Conservation (phyloP, 148 eudicot genomes). For the Oxyria digyna region DNA sequence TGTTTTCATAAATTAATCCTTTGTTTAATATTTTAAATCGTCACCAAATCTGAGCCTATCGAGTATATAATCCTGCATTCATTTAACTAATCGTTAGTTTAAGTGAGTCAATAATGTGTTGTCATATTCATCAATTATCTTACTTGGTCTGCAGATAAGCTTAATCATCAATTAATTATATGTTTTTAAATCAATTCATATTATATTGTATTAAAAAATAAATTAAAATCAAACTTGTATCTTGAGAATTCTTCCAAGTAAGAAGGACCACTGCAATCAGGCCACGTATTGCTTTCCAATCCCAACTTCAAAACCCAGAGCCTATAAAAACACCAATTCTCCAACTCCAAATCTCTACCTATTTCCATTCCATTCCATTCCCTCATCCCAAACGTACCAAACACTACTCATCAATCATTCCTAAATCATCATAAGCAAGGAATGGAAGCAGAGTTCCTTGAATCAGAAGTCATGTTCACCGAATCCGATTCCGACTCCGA, state of each 20-base stretch:
- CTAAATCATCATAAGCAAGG: not conserved
- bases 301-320: not conserved
- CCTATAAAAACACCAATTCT: not conserved
- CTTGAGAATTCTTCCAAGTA: not conserved
- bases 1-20: not conserved
- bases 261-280: not conserved
- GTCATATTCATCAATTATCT: not conserved
- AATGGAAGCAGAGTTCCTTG: constrained; percentile 5
- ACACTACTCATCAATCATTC: not conserved
- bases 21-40: not conserved
- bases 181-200: too few species aligned
- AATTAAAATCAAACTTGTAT: not conserved
- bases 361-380: not conserved
- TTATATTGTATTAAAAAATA: not conserved
- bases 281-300: not conserved
- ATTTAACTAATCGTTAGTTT: not conserved
- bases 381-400: not conserved
- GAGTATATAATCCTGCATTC: not conserved
- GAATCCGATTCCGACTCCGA: constrained; percentile 7
- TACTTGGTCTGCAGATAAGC: constrained; percentile 3
- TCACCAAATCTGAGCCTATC: not conserved
- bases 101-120: not conserved
- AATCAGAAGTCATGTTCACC: constrained; percentile 3
- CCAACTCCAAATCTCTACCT: not conserved
- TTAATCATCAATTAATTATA: not conserved